Evolutionary conservation across 2,329 filamentous ascomycete species (phyloP).

Genomic region (Arthrobotrys sphaeroides): DNA sequence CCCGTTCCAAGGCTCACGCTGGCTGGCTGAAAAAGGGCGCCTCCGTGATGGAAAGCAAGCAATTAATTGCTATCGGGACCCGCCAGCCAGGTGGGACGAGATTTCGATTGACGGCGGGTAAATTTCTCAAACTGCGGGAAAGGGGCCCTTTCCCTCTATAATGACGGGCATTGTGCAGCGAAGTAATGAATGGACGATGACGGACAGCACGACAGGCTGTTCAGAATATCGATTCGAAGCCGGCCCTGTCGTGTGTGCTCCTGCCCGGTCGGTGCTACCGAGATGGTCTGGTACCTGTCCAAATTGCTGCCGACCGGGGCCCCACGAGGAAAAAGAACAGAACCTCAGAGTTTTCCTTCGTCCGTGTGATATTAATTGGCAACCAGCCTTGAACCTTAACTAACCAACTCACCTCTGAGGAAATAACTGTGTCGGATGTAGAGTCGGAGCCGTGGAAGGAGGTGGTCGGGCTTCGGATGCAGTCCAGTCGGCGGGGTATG

Average conservation of each 20-base stretch:
- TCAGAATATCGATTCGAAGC: not conserved
- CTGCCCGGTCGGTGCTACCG: conserved; percentile 1
- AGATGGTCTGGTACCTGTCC: not conserved
- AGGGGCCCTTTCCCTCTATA: too few species aligned
- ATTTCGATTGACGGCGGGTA: conserved; percentile 30
- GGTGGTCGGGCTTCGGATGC: not conserved
- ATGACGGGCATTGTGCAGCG: too few species aligned
- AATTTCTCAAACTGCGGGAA: conserved; percentile 17
- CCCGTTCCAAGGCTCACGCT: conserved; percentile 27
- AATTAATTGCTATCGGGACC: conserved; percentile 13
- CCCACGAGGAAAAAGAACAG: conserved; percentile 12
- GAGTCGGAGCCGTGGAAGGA: too few species aligned
- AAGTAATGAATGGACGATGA: not conserved
- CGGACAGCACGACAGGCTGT: too few species aligned
- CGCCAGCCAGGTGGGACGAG: conserved; percentile 37
- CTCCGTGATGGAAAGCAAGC: conserved; percentile 22
- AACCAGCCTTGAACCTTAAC: not conserved
- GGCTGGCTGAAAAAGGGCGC: conserved; percentile 28
- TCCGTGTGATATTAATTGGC: conserved; percentile 10
- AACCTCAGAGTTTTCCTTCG: not conserved
- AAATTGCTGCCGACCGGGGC: not conserved
- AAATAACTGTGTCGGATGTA: too few species aligned
- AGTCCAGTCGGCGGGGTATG: not conserved
- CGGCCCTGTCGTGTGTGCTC: not conserved
- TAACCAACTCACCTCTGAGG: not conserved